Evolutionary conservation across 805 yeast genomes (phyloP).

Genomic region (Zygosaccharomyces rouxii): DNA sequence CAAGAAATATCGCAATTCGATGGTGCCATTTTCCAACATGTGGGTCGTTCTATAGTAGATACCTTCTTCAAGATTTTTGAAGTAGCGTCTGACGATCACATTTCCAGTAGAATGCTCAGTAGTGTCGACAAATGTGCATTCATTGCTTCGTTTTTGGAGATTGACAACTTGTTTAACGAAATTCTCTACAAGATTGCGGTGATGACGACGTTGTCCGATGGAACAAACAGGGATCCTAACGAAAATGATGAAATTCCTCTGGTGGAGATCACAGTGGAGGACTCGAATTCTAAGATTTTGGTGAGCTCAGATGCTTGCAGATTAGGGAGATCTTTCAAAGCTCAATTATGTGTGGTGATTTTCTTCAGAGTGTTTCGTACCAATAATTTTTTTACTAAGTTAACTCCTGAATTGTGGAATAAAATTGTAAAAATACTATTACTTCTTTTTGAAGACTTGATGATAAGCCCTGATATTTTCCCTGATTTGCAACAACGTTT

Average conservation of each 20-base stretch:
- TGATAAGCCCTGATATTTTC: constrained; percentile 63
- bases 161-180: constrained; percentile 55
- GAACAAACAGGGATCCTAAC: constrained; percentile 18
- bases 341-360: constrained; percentile 84
- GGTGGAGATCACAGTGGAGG: constrained; percentile 44
- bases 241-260: constrained; percentile 38
- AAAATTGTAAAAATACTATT: constrained; percentile 55
- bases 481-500: constrained; percentile 58
- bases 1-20: constrained; percentile 55
- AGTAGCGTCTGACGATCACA: constrained; percentile 85
- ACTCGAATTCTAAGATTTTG: constrained; percentile 52
- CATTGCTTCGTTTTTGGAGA: constrained; percentile 62
- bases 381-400: constrained; percentile 43
- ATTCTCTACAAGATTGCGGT: constrained; percentile 63
- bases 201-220: constrained; percentile 52
- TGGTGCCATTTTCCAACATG: constrained; percentile 58
- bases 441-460: constrained; percentile 64
- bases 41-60: constrained; percentile 61
- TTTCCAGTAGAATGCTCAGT: constrained; percentile 80
- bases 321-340: constrained; percentile 87
- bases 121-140: constrained; percentile 81
- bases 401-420: constrained; percentile 49
- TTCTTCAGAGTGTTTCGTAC: constrained; percentile 70
- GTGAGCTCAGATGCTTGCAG: constrained; percentile 78
- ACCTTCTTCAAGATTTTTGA: constrained; percentile 75